These are phyloP conservation scores for Allantophomopsis lycopodina DNA, from an alignment of 2,329 filamentous ascomycete genomes.

Conservation along the genomic window DNA sequence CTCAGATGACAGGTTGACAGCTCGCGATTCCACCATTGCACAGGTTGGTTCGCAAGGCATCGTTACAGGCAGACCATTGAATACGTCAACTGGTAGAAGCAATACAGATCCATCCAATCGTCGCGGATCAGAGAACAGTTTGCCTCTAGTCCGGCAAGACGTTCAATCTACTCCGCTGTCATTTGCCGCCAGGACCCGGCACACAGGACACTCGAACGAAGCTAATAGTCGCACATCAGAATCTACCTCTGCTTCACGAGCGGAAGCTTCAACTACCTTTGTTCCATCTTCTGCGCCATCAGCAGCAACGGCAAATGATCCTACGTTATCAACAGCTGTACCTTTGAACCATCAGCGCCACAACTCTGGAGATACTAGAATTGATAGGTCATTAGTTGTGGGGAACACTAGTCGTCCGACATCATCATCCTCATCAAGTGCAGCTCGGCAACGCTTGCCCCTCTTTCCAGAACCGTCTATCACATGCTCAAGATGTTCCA, in stretches of 20 bases:
- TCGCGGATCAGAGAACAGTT: neutral
- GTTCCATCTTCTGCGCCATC: slow-evolving; percentile 8
- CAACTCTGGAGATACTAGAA: slow-evolving; percentile 2
- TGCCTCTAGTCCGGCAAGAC: too few species aligned
- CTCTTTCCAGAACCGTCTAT: slow-evolving; percentile 57
- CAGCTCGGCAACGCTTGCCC: slow-evolving; percentile 9
- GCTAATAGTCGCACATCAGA: too few species aligned
- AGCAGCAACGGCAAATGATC: slow-evolving; percentile 8
- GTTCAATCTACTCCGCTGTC: too few species aligned
- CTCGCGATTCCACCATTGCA: slow-evolving; percentile 39
- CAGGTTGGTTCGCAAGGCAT: too few species aligned
- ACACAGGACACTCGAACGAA: too few species aligned
- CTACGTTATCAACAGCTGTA: slow-evolving; percentile 14
- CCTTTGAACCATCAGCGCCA: slow-evolving; percentile 9
- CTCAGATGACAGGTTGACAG: slow-evolving; percentile 31
- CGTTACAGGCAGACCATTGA: slow-evolving; percentile 4
- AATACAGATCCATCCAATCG: slow-evolving; percentile 7
- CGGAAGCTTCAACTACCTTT: slow-evolving; percentile 3
- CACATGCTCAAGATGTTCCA: slow-evolving; percentile 57
- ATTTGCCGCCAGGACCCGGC: too few species aligned
- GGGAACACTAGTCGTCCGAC: slow-evolving; percentile 15
- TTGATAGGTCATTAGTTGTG: slow-evolving; percentile 14
- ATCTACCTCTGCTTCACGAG: too few species aligned
- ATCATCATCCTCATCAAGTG: slow-evolving; percentile 16
- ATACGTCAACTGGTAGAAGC: slow-evolving; percentile 10